Percentiles rank a stretch among this genome's conserved stretches.
Conservation (phyloP, 768 basidiomycete species). For the Pisolithus albus region DNA sequence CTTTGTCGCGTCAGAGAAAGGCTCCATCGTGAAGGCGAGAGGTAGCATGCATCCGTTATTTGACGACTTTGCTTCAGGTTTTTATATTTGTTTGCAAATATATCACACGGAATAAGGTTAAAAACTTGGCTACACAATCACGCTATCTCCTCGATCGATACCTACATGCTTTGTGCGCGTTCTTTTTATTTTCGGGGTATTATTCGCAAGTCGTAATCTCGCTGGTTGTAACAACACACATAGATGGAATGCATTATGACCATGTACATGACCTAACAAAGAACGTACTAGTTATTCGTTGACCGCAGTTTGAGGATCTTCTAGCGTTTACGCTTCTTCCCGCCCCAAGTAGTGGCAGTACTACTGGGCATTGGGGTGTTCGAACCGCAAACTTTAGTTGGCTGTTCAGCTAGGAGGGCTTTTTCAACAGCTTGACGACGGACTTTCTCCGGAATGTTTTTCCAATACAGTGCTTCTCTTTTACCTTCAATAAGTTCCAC, state of each 20-base stretch:
- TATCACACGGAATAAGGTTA: too few species aligned
- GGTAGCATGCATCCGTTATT: slow-evolving; percentile 2
- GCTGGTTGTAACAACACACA: not conserved
- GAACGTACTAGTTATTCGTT: too few species aligned
- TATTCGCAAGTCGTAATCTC: not conserved
- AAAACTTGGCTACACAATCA: not conserved
- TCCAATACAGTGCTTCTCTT: slow-evolving; percentile 71
- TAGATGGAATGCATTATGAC: not conserved
- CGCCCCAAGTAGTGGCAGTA: not conserved
- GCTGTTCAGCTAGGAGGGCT: slow-evolving; percentile 17
- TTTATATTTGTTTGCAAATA: too few species aligned
- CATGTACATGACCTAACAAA: not conserved
- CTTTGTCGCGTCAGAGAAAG: slow-evolving; percentile 50
- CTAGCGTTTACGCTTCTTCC: not conserved
- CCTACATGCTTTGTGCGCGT: slow-evolving; percentile 4
- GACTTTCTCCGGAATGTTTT: slow-evolving; percentile 70
- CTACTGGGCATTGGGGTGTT: not conserved
- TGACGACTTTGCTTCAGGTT: too few species aligned
- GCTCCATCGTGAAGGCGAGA: slow-evolving; percentile 28
- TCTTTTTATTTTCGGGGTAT: slow-evolving; percentile 7
- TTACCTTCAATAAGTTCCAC: slow-evolving; percentile 56
- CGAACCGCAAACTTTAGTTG: not conserved
- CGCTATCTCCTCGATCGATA: not conserved
- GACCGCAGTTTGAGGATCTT: too few species aligned
- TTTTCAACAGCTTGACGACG: slow-evolving; percentile 53